Conservation (phyloP, 1,284 basidiomycete genomes). For the Leccinum colubrinum region DNA sequence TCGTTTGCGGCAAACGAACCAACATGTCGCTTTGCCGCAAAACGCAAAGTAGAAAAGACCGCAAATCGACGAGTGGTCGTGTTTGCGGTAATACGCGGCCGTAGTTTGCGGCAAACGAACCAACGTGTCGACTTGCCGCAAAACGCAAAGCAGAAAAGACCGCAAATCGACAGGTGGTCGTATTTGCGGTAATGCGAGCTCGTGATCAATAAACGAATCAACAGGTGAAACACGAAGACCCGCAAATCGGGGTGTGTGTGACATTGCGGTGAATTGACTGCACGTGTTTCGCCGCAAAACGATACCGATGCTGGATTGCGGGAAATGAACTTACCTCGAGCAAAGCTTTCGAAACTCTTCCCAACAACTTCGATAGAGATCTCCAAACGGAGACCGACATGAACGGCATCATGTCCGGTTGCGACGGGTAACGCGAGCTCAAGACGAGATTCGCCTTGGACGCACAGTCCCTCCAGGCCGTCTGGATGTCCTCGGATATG, state of each 20-base stretch:
- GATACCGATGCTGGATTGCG: neutral
- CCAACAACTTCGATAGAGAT: neutral
- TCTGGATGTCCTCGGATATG: neutral
- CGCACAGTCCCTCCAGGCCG: neutral
- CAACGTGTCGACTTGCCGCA: no score
- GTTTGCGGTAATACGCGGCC: neutral
- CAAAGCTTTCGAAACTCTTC: neutral
- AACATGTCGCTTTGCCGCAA: no score
- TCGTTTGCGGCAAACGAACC: no score
- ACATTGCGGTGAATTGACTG: neutral
- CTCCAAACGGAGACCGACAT: neutral
- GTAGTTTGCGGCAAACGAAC: no score
- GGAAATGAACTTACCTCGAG: neutral
- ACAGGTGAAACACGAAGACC: no score
- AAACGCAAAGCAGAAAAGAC: no score
- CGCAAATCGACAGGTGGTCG: no score
- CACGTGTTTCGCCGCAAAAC: neutral
- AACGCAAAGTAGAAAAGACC: no score
- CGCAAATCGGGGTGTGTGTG: no score
- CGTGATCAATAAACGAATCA: no score
- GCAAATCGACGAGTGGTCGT: no score
- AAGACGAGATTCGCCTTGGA: neutral
- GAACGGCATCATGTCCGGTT: neutral
- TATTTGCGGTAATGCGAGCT: neutral
- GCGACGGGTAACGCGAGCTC: no score